A percentile compares a stretch with the other conserved stretches of the same genome.
phyloP scores from a whole-genome alignment of 148 eudicot species.

The Vaccinium corymbosum region DNA sequence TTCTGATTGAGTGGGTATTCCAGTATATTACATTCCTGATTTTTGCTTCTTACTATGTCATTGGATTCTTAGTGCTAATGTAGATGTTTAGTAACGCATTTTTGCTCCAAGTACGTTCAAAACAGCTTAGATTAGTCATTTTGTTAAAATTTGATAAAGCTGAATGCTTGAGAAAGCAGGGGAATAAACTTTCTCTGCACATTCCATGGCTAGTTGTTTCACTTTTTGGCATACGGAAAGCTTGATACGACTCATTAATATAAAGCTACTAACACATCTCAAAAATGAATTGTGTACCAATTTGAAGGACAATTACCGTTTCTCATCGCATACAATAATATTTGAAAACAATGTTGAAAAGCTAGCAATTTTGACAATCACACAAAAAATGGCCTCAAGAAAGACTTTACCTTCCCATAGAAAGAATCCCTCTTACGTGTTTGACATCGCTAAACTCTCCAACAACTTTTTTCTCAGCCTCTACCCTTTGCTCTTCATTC shows the following conservation, averaged over 20 bases:
- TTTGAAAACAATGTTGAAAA: slow-evolving; percentile 6
- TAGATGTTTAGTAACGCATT: neutral
- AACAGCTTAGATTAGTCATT: neutral
- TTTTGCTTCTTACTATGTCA: neutral
- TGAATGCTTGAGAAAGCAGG: neutral
- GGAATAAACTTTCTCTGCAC: neutral
- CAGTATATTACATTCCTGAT: neutral
- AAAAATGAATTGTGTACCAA: neutral
- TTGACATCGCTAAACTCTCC: slow-evolving; percentile 97
- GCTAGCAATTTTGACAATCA: slow-evolving; percentile 8
- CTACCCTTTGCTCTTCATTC: slow-evolving; percentile 79
- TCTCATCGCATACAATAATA: neutral
- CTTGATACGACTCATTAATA: neutral
- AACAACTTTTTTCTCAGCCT: slow-evolving; percentile 73
- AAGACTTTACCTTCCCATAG: slow-evolving; percentile 84
- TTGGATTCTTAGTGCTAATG: slow-evolving; percentile 3
- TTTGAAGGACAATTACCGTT: neutral
- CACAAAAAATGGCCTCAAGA: neutral
- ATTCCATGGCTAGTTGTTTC: neutral
- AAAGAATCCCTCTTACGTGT: slow-evolving; percentile 90
- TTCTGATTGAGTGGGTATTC: neutral
- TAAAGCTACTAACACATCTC: neutral
- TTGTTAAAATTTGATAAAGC: neutral
- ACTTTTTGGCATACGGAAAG: neutral
- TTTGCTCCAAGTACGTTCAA: neutral